Evolutionary conservation across 768 basidiomycete genomes (phyloP).

Genomic region (Pleurotus pulmonarius): DNA sequence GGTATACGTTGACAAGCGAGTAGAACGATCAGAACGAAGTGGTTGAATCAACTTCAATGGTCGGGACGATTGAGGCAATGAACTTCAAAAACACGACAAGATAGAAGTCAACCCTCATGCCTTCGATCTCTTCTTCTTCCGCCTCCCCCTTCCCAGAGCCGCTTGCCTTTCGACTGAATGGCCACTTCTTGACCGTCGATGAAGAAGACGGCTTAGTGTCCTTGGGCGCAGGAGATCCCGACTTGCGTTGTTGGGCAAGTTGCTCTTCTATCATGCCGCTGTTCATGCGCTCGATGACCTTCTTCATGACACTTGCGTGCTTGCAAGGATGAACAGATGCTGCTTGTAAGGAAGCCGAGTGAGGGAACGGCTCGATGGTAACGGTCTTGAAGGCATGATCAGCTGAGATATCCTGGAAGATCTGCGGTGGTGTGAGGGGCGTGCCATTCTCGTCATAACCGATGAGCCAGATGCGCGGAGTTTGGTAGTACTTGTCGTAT

Average conservation of each 20-base stretch:
- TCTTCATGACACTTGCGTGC: slow-evolving; percentile 99
- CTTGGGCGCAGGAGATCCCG: slow-evolving; percentile 21
- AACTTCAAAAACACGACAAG: slow-evolving; percentile 99
- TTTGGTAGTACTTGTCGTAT: slow-evolving; percentile 99
- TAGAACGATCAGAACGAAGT: slow-evolving; percentile 51
- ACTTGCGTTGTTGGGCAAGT: slow-evolving; percentile 60
- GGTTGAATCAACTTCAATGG: slow-evolving; percentile 96
- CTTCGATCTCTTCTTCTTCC: slow-evolving; percentile 75
- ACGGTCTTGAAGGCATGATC: slow-evolving; percentile 99
- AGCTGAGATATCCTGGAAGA: slow-evolving; percentile 95
- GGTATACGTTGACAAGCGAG: background rate
- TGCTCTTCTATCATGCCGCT: slow-evolving; percentile 80
- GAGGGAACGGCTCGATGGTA: slow-evolving; percentile 98
- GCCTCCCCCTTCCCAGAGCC: slow-evolving; percentile 52
- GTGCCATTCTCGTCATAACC: slow-evolving; percentile 97
- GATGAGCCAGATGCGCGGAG: slow-evolving; percentile 94
- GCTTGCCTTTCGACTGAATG: slow-evolving; percentile 72
- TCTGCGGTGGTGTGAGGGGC: slow-evolving; percentile 83
- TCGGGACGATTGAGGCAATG: slow-evolving; percentile 97
- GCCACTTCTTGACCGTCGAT: slow-evolving; percentile 77
- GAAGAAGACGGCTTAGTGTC: slow-evolving; percentile 33
- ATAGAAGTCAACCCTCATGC: slow-evolving; percentile 97
- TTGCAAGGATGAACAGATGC: slow-evolving; percentile 99
- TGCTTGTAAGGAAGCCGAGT: slow-evolving; percentile 77
- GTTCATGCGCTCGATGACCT: slow-evolving; percentile 99